Evolutionary conservation across 1,139 yeast genomes (phyloP), one percentile per base, ranked within the genome.

Genomic region (Hyphopichia khmerensis): DNA sequence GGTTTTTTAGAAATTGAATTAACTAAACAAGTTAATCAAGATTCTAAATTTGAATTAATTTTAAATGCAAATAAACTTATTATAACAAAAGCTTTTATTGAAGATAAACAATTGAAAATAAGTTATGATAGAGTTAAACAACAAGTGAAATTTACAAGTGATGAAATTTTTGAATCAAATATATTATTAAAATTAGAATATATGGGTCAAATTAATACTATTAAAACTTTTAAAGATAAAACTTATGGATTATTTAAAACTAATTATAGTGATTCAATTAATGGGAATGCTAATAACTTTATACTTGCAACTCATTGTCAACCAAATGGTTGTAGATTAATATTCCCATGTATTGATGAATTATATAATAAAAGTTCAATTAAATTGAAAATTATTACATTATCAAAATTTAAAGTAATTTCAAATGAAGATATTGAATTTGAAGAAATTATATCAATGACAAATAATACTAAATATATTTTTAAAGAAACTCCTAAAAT

Each of bases 241-340:
- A 84, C 90, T 1, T 69, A 62, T 39, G 93, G 93, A n/a, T 60
- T 84, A 2, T 84, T 82, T 69, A 81, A 80, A 52, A 81, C 88
- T 1, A 81, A 82, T 52, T 82, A 80, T 54, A 67, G 72, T 43
- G 81, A 77, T 49, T 66, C 72, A 4, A 59, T 67, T 17, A 64
- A 75, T 2, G 82, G 82, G 11, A 66, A 59, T 27, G 64, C 83
- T 1, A 58, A 64, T 44, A 75, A 78, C 46, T 72, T 64, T 44
- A 63, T 84, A 14, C 56, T 84, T 34, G 82, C 89, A 0, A 83
- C 93, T 1, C 91, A 86, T 54, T 73, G 80, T 35, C 91, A 84
- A 56, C 90, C 93, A 0, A 71, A 73, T 27, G 82, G 74, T 48
- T 84, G 88, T 3, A 69, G 84, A 50, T 57, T 57, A 40, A 74